Evolutionary conservation across 805 yeast species (phyloP).

Genomic region (Cyberlindnera petersonii): DNA sequence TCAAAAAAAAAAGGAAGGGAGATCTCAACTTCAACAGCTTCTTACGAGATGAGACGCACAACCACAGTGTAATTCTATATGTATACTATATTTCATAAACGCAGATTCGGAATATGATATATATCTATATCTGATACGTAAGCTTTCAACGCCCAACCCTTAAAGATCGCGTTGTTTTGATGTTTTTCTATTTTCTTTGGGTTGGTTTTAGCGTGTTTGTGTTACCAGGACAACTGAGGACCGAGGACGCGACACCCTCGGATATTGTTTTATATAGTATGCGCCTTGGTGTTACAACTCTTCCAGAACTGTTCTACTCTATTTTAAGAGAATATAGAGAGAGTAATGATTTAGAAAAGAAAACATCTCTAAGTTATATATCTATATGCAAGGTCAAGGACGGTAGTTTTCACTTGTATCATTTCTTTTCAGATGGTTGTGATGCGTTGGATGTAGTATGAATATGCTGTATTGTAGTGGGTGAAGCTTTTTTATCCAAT

Average conservation of each 20-base stretch:
- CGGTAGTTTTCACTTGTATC: too few species aligned
- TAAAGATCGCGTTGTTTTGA: constrained; percentile 1
- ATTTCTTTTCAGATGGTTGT: too few species aligned
- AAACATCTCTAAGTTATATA: too few species aligned
- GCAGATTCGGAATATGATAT: neutral
- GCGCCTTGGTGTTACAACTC: neutral
- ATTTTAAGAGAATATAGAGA: neutral
- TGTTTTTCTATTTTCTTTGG: too few species aligned
- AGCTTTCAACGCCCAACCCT: neutral
- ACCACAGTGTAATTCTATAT: constrained; percentile 12
- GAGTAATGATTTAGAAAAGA: too few species aligned
- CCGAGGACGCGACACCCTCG: constrained; percentile 9
- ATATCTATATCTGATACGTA: neutral
- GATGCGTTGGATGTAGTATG: neutral
- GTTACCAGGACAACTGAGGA: constrained; percentile 1
- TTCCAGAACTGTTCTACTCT: neutral
- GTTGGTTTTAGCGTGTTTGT: neutral
- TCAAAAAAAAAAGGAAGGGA: too few species aligned
- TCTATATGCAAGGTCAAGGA: too few species aligned
- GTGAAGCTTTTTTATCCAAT: constrained; percentile 3
- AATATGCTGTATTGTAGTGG: neutral
- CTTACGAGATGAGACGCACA: neutral
- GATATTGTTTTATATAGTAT: neutral
- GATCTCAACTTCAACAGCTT: too few species aligned
- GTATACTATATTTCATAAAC: constrained; percentile 7